Percentiles rank a stretch among this genome's conserved stretches.
Conservation (phyloP, 768 basidiomycete genomes). For the Serendipita vermifera region DNA sequence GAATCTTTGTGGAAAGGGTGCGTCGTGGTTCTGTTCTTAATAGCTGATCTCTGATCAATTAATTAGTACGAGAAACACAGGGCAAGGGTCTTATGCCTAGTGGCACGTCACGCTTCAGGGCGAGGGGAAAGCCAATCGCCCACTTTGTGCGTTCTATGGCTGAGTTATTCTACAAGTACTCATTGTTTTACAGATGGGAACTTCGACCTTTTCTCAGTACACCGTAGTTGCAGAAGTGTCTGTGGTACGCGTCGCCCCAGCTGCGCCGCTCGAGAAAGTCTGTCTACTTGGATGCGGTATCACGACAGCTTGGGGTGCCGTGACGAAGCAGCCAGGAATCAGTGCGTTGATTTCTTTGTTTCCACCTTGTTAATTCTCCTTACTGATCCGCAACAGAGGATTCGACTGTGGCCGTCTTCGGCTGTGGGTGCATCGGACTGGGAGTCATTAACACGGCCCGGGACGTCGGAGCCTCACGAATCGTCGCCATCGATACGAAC, state of each 20-base stretch:
- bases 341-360: constrained; percentile 33
- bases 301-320: constrained; percentile 97
- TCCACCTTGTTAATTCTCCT: constrained; percentile 1
- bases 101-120: constrained; percentile 72
- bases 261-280: constrained; percentile 89
- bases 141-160: constrained; percentile 61
- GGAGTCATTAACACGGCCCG: constrained; percentile 76
- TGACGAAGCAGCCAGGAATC: constrained; percentile 79
- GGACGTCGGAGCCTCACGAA: constrained; percentile 64
- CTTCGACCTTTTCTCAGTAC: constrained; percentile 99
- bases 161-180: neutral
- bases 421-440: constrained; percentile 91
- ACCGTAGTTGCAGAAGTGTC: constrained; percentile 97
- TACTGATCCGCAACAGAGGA: constrained; percentile 37
- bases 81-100: constrained; percentile 95
- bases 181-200: constrained; percentile 65
- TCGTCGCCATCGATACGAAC: constrained; percentile 91
- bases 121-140: constrained; percentile 71
- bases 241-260: constrained; percentile 75
- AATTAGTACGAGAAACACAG: constrained; percentile 75
- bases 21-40: constrained; percentile 2
- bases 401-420: constrained; percentile 87
- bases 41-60: constrained; percentile 1
- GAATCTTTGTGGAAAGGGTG: constrained; percentile 92
- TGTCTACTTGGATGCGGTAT: constrained; percentile 94